Conservation (phyloP, 306 rosid genomes). For the Glycyrrhiza uralensis region DNA sequence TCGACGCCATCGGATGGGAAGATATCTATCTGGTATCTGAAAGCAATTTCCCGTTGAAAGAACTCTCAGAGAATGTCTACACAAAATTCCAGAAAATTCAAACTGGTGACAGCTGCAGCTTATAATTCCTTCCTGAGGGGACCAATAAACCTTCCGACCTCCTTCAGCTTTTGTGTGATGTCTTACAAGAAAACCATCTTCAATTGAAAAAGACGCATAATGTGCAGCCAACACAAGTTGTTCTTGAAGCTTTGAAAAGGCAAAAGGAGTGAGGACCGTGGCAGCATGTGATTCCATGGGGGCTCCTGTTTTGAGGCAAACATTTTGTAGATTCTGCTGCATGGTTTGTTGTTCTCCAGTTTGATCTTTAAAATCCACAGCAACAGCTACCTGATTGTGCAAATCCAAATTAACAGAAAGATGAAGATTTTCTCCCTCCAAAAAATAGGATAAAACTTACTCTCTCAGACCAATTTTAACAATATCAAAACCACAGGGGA, state of each 20-base stretch:
- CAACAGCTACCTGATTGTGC: slow-evolving; percentile 77
- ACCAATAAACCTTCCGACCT: slow-evolving; percentile 83
- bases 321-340: slow-evolving; percentile 98
- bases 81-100: slow-evolving; percentile 92
- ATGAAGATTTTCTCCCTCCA: not conserved
- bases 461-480: slow-evolving; percentile 3
- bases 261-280: slow-evolving; percentile 77
- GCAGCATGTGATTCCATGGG: slow-evolving; percentile 99
- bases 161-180: slow-evolving; percentile 94
- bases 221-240: slow-evolving; percentile 97
- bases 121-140: slow-evolving; percentile 75
- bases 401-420: slow-evolving; percentile 23
- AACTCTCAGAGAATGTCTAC: slow-evolving; percentile 89
- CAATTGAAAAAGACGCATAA: slow-evolving; percentile 84
- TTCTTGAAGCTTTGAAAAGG: slow-evolving; percentile 94
- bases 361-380: slow-evolving; percentile 95
- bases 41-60: slow-evolving; percentile 94
- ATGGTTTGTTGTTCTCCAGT: slow-evolving; percentile 96
- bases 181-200: slow-evolving; percentile 88
- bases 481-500: not conserved
- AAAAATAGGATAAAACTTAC: slow-evolving; percentile 6
- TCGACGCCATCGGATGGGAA: slow-evolving; percentile 92
- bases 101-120: slow-evolving; percentile 94
- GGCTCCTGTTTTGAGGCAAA: slow-evolving; percentile 94
- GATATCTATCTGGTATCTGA: slow-evolving; percentile 88